Evolutionary conservation across 306 rosid genomes (phyloP), one percentile per base, ranked within the genome.

Genomic region (Cicer bijugum): DNA sequence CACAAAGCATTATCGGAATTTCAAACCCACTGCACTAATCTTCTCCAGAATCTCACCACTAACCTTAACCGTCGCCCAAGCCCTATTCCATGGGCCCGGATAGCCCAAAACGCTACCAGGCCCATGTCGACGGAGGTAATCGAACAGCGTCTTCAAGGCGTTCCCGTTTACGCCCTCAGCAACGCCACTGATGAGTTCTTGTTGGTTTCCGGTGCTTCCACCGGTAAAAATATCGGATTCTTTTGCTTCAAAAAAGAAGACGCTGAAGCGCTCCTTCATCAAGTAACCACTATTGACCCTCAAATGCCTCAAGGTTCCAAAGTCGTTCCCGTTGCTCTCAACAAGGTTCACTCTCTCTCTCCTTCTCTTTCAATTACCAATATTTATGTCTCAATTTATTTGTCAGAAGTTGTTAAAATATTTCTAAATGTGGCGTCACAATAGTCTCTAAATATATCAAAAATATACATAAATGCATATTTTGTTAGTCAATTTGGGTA

Each of bases 141-240:
- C 39, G 96, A 91, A 67, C 90, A 89, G 87, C 79, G 98, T 8
- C 69, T 93, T 8, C 90, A 90, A 0, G 98, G 98, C 10, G 90
- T 93, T 2, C 97, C 98, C 14, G 98, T 93, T 0, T 93, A 91
- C 74, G 98, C 98, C 2, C 97, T 91, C 23, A 91, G 96, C 78
- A 93, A 91, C 75, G 85, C 88, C 4, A 51, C 85, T 0, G 97
- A 93, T 39, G 98, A 93, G 78, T 91, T 93, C 76, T 84, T 93
- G 65, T 73, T 93, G 72, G 94, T 91, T 14, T 88, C 97, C 8
- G 98, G 98, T 0, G 65, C 85, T 60, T 86, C 97, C 8, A 61
- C 69, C 2, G 84, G 83, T 17, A 91, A 85, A 61, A 84, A 88
- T 60, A 87, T 93, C 0, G 97, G 97, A 9, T 78, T 93, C 77